phyloP scores from a whole-genome alignment of 139 green algal genomes.

The Monoraphidium neglectum region DNA sequence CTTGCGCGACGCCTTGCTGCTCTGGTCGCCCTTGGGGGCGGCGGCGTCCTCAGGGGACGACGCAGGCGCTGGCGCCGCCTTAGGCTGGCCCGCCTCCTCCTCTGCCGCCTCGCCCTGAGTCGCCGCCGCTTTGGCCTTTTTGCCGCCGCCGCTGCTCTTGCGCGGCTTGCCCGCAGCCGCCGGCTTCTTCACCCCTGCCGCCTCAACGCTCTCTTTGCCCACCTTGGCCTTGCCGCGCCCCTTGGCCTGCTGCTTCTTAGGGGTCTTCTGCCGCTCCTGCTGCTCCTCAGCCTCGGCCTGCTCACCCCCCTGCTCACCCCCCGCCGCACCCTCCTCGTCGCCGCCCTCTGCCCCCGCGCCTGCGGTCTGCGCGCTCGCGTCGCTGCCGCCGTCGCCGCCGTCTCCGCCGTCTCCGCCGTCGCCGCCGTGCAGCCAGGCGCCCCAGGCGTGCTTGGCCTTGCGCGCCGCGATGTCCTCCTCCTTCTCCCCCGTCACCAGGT shows the following conservation, averaged over 20 bases:
- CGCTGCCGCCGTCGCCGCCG: slow-evolving; percentile 6
- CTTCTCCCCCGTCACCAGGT: slow-evolving; percentile 54
- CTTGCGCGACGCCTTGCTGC: slow-evolving; percentile 5
- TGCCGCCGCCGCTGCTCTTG: background rate
- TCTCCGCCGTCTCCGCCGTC: too few relatives aligned
- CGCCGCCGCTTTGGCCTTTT: background rate
- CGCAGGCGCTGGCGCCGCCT: background rate
- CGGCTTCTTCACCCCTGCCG: too few relatives aligned
- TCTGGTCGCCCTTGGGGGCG: background rate
- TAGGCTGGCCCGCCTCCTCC: background rate
- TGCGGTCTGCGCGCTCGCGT: too few relatives aligned
- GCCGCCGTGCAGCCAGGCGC: slow-evolving; percentile 36
- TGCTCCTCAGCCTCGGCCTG: slow-evolving; percentile 2
- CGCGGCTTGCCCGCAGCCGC: too few relatives aligned
- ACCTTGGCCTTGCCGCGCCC: too few relatives aligned
- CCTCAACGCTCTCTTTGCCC: too few relatives aligned
- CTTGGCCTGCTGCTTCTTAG: background rate
- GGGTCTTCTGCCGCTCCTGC: background rate
- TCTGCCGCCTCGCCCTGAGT: background rate
- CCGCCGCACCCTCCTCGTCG: too few relatives aligned
- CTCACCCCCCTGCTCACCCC: background rate
- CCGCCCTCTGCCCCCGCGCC: too few relatives aligned
- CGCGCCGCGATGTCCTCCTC: slow-evolving; percentile 46
- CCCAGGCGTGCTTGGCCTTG: slow-evolving; percentile 59
- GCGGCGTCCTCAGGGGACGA: background rate